Evolutionary conservation across 495 filamentous ascomycete genomes (phyloP).

Genomic region (Amphirosellinia nigrospora): DNA sequence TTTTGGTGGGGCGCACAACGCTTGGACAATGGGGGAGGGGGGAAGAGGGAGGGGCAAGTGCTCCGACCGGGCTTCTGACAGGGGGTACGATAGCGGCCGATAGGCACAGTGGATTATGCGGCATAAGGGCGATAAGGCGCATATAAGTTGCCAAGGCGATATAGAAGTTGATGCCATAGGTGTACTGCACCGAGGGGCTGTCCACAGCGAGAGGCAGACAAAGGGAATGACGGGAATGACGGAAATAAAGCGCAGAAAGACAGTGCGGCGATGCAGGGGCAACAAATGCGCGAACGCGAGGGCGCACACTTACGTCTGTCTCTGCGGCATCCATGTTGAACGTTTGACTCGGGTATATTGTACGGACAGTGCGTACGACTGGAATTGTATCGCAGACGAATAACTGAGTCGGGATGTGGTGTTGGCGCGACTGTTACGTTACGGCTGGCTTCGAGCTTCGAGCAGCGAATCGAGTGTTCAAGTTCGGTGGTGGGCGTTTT

Average conservation of each 20-base stretch:
- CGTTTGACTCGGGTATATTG: not conserved
- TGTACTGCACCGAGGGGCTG: not conserved
- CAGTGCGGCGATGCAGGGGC: conserved; percentile 1
- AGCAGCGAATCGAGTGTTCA: not conserved
- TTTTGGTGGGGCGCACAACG: conserved; percentile 26
- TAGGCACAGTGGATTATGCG: not conserved
- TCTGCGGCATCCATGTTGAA: conserved; percentile 25
- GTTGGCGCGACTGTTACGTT: not conserved
- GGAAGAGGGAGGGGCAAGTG: conserved; percentile 23
- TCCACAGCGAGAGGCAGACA: not conserved
- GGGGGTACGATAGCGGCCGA: conserved; percentile 13
- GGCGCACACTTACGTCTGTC: conserved; percentile 1
- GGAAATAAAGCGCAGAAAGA: conserved; percentile 5
- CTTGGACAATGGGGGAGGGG: not conserved
- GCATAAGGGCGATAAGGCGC: not conserved
- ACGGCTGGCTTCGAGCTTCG: no score
- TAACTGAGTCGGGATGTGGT: not conserved
- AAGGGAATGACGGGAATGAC: not conserved
- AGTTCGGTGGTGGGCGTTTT: not conserved
- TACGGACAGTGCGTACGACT: conserved; percentile 4
- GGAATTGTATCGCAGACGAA: not conserved
- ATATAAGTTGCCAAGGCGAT: not conserved
- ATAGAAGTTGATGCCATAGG: not conserved
- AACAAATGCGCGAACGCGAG: not conserved
- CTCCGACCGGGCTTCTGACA: not conserved